Conservation (phyloP, 1,284 basidiomycete genomes). For the Uromyces viciae-fabae region DNA sequence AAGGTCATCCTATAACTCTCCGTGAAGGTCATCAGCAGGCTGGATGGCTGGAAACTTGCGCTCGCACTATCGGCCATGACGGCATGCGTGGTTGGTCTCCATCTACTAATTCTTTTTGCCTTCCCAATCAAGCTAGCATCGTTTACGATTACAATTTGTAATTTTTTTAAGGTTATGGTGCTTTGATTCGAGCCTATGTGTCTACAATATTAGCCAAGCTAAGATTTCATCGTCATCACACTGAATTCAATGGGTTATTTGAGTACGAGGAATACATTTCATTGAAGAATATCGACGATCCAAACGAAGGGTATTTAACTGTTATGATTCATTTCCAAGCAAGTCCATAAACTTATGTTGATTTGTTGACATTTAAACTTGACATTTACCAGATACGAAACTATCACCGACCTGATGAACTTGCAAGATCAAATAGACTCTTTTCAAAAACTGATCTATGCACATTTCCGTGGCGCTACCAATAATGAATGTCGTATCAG, state of each 20-base stretch:
- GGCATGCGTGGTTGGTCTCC: conserved; percentile 65
- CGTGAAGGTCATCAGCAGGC: conserved; percentile 95
- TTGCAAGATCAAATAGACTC: conserved; percentile 95
- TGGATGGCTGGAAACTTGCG: conserved; percentile 91
- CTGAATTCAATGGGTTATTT: conserved; percentile 92
- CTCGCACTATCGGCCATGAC: conserved; percentile 76
- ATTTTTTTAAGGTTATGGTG: conserved; percentile 68
- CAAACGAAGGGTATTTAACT: conserved; percentile 79
- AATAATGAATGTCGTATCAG: conserved; percentile 96
- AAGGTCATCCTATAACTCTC: conserved; percentile 84
- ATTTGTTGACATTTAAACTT: conserved; percentile 44
- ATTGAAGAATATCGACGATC: conserved; percentile 91
- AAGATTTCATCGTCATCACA: conserved; percentile 83
- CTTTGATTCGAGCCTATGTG: conserved; percentile 87
- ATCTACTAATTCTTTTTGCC: no score
- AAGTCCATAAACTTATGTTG: neutral
- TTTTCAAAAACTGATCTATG: conserved; percentile 92
- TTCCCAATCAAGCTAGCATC: conserved; percentile 10
- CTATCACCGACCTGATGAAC: conserved; percentile 89
- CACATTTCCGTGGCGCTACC: conserved; percentile 78
- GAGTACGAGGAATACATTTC: conserved; percentile 97
- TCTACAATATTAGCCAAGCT: conserved; percentile 91
- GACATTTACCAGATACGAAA: conserved; percentile 69
- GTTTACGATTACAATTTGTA: neutral
- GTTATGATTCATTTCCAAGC: neutral